These are phyloP conservation scores for Pythium folliculosum DNA, from an alignment of 352 stramenopile genomes.

Conservation along the genomic window DNA sequence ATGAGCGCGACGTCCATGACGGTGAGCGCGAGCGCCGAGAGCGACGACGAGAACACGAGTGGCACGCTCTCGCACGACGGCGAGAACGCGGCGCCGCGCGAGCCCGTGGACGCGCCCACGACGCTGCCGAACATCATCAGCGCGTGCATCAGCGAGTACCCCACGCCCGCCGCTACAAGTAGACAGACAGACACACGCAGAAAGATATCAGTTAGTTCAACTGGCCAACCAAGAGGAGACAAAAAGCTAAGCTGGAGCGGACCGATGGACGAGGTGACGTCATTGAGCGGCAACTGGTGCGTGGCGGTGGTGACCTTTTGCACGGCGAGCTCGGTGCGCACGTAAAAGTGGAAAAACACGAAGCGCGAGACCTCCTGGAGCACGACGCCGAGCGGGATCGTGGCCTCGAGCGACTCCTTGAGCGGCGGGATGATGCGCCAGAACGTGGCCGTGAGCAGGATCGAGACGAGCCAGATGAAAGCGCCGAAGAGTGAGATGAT, in stretches of 20 bases:
- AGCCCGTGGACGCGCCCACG: constrained; percentile 63
- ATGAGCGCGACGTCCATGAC: constrained; percentile 80
- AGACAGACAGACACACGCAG: constrained; percentile 3
- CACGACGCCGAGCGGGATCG: constrained; percentile 67
- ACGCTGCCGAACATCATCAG: constrained; percentile 87
- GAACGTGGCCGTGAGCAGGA: constrained; percentile 73
- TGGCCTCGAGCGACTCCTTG: constrained; percentile 73
- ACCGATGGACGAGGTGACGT: constrained; percentile 80
- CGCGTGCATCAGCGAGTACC: constrained; percentile 82
- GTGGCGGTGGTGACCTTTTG: constrained; percentile 74
- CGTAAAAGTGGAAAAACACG: constrained; percentile 79
- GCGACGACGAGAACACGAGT: constrained; percentile 63
- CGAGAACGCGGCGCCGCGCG: constrained; percentile 73
- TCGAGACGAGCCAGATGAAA: constrained; percentile 82
- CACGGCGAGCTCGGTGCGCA: constrained; percentile 68
- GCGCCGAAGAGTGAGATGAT: constrained; percentile 80
- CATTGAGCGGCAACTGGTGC: constrained; percentile 83
- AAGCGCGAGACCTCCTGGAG: constrained; percentile 72
- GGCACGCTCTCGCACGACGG: constrained; percentile 70
- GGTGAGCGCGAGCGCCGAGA: constrained; percentile 77
- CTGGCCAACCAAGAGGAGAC: too few species aligned
- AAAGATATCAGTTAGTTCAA: background rate
- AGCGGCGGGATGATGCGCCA: constrained; percentile 79
- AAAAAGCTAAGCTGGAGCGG: background rate
- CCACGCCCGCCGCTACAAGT: constrained; percentile 74